Base-by-base conservation (phyloP, 2,329 filamentous ascomycete species). In the Sphaerulina vaccinii region DNA sequence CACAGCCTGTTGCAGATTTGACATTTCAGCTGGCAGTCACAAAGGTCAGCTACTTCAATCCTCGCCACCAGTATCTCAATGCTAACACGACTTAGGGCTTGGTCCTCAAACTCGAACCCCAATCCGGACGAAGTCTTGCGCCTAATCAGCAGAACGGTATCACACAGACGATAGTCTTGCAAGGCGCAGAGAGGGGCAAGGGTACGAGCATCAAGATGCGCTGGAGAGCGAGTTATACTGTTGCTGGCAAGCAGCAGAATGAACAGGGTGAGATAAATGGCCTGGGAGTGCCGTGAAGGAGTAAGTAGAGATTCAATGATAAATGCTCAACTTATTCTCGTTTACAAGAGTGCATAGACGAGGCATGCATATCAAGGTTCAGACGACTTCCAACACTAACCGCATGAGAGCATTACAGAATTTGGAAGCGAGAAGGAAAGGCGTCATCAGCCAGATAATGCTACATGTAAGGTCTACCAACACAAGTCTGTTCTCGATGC, bases 11-110 rank as follows among this genome's bases (percentile, higher is more conserved):
- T 18, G 80, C 81, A 2, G 87, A 95, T 58, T 75, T 99, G 23
- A 90, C 92, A 52, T 95, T 96, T 65, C 89, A 96, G 70, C 79
- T 95, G 33, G 93, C 93, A 2, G 92, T 96, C 23, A 93, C 92
- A 54, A 97, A 92, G 82, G 91, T 95, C 75, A 16, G 54, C 21
- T n/a, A 8, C 22, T 4, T 6, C 16, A 11, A 7, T 19, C 10
- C 45, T 49, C 19, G 5, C 11, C 11, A 19, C 27, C 47, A 41
- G 29, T 48, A 13, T 53, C 24, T 10, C 18, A 32, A 5, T 13
- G 7, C 19, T 18, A 21, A 21, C 36, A 21, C 36, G 21, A 38
- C 7, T 11, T 43, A 95, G 90, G 86, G 86, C 55, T 93, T 86
- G 68, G 84, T 87, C 55, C 79, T 96, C 18, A 81, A 88, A 64